Conservation (phyloP, 2,329 filamentous ascomycete species). For the Phyllosticta citrichinensis region DNA sequence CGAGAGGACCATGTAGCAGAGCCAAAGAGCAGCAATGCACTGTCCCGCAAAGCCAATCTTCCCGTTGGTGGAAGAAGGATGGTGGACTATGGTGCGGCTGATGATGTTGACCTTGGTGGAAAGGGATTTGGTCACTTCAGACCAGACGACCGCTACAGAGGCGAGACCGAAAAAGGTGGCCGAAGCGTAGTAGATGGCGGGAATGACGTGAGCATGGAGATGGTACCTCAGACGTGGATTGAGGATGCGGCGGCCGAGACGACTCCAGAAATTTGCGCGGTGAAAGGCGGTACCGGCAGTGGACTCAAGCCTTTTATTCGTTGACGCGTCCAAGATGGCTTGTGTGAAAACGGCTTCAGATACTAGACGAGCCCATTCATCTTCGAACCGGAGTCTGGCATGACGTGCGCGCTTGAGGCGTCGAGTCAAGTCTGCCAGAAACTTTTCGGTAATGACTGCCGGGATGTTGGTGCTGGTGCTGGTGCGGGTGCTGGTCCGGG, state of each 20-base stretch:
- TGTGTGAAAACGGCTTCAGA: slow-evolving; percentile 66
- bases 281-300: slow-evolving; percentile 15
- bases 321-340: slow-evolving; percentile 71
- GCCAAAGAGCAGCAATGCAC: slow-evolving; percentile 73
- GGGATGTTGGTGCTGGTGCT: slow-evolving; percentile 45
- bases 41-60: slow-evolving; percentile 82
- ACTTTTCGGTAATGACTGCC: slow-evolving; percentile 82
- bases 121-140: slow-evolving; percentile 78
- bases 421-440: slow-evolving; percentile 79
- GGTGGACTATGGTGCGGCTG: slow-evolving; percentile 60
- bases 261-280: slow-evolving; percentile 19
- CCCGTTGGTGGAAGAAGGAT: slow-evolving; percentile 59
- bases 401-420: slow-evolving; percentile 74
- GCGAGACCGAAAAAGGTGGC: slow-evolving; percentile 63
- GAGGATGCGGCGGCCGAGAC: slow-evolving; percentile 39
- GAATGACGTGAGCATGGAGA: slow-evolving; percentile 63
- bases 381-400: slow-evolving; percentile 68
- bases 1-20: slow-evolving; percentile 91
- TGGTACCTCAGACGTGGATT: slow-evolving; percentile 77
- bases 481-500: slow-evolving; percentile 34
- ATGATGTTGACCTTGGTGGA: slow-evolving; percentile 66
- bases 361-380: slow-evolving; percentile 77
- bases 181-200: slow-evolving; percentile 52
- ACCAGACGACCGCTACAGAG: slow-evolving; percentile 82
- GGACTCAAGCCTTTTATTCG: slow-evolving; percentile 66